phyloP scores from a whole-genome alignment of 495 filamentous ascomycete species.

The Staphylotrichum longicolle region DNA sequence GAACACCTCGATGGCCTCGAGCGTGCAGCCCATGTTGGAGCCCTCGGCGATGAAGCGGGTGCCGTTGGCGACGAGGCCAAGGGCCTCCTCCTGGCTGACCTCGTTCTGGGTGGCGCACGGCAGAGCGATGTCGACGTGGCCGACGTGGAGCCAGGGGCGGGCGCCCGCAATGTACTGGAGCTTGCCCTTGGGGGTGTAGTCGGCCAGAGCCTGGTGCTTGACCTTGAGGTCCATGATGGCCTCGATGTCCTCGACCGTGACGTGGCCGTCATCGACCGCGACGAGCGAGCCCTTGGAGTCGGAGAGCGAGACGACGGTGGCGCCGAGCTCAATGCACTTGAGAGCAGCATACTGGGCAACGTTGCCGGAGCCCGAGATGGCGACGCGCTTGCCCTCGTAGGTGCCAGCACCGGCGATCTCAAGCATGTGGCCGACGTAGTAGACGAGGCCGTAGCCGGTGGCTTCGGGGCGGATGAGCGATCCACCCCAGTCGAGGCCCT shows the following conservation, averaged over 20 bases:
- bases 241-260: slow-evolving; percentile 75
- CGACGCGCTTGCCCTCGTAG: slow-evolving; percentile 89
- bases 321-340: slow-evolving; percentile 95
- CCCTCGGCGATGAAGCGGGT: slow-evolving; percentile 90
- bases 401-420: slow-evolving; percentile 80
- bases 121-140: slow-evolving; percentile 84
- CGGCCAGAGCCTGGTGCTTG: slow-evolving; percentile 74
- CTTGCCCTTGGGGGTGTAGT: slow-evolving; percentile 53
- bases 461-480: slow-evolving; percentile 94
- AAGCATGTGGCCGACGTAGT: slow-evolving; percentile 98
- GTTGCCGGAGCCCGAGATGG: slow-evolving; percentile 96
- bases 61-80: slow-evolving; percentile 73
- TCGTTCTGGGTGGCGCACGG: slow-evolving; percentile 98
- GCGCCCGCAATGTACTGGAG: slow-evolving; percentile 87
- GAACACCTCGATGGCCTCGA: slow-evolving; percentile 91
- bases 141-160: slow-evolving; percentile 87
- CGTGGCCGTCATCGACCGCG: slow-evolving; percentile 59
- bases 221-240: slow-evolving; percentile 82
- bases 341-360: slow-evolving; percentile 97
- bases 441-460: slow-evolving; percentile 94
- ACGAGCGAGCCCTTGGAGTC: slow-evolving; percentile 86
- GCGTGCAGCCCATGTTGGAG: slow-evolving; percentile 98
- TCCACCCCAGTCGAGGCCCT: slow-evolving; percentile 91
- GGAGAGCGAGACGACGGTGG: slow-evolving; percentile 87
- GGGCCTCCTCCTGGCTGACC: slow-evolving; percentile 83